Evolutionary conservation across 805 yeast species (phyloP).

Genomic region (Starmerella roubikii): DNA sequence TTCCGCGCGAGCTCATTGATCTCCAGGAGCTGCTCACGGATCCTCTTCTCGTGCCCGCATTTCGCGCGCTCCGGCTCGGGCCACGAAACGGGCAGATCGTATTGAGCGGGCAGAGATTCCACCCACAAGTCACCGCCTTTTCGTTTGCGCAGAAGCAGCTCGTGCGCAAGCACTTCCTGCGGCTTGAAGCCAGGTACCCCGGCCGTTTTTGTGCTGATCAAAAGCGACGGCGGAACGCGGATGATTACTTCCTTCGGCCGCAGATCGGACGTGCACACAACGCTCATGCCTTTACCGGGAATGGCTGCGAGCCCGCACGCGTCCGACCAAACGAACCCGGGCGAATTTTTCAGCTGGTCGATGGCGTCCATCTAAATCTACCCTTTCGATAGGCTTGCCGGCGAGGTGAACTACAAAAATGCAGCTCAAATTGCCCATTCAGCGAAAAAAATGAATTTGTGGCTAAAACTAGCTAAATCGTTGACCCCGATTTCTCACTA

Average conservation of each 20-base stretch:
- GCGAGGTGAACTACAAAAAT: too few relatives aligned
- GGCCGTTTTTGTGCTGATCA: constrained; percentile 15
- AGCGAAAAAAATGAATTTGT: too few relatives aligned
- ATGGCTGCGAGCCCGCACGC: constrained; percentile 30
- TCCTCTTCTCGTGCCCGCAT: constrained; percentile 17
- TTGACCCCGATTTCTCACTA: too few relatives aligned
- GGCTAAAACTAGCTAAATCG: too few relatives aligned
- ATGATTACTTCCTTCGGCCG: constrained; percentile 12
- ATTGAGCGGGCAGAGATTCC: constrained; percentile 51
- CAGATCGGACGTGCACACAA: constrained; percentile 34
- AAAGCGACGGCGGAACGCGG: constrained; percentile 13
- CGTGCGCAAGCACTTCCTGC: constrained; percentile 16
- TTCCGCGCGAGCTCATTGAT: constrained; percentile 4
- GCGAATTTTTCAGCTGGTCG: constrained; percentile 1
- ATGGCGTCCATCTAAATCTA: too few relatives aligned
- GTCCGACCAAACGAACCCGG: constrained; percentile 17
- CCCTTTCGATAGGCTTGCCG: too few relatives aligned
- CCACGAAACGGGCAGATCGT: constrained; percentile 59
- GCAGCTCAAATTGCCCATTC: too few relatives aligned
- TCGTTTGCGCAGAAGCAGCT: constrained; percentile 2
- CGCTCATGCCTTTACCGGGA: constrained; percentile 48
- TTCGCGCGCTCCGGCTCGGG: constrained; percentile 14
- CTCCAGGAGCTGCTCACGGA: constrained; percentile 14
- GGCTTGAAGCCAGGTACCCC: not conserved
- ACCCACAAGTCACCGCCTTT: constrained; percentile 30